phyloP scores from a whole-genome alignment of 140 eudicot genomes.

The Oenanthe javanica region DNA sequence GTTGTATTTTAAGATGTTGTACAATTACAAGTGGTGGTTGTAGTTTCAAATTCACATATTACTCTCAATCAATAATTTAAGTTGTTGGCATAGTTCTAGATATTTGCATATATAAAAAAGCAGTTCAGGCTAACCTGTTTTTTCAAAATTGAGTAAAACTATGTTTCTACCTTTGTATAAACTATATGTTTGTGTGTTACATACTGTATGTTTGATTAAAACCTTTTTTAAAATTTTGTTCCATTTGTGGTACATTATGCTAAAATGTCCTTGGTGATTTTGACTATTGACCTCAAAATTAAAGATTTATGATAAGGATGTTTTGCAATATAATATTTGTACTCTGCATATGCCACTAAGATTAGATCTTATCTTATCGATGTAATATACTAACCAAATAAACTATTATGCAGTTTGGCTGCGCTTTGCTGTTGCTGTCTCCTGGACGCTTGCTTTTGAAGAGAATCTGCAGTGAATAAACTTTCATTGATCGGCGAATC shows the following conservation, averaged over 20 bases:
- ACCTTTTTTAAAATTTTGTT: background rate
- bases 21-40: background rate
- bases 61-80: background rate
- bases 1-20: background rate
- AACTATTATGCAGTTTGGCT: constrained; percentile 3
- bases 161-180: background rate
- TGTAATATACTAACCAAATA: background rate
- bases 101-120: background rate
- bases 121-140: background rate
- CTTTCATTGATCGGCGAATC: background rate
- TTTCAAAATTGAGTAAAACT: background rate
- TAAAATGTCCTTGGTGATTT: background rate
- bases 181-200: background rate
- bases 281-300: background rate
- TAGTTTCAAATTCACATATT: background rate
- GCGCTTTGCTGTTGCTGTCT: constrained; percentile 8
- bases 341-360: background rate
- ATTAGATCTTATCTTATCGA: background rate
- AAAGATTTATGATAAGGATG: background rate
- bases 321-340: background rate
- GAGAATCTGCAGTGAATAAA: background rate
- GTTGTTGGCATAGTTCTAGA: too few relatives aligned
- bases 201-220: background rate
- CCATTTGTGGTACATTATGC: background rate
- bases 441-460: background rate